Evolutionary conservation across 768 basidiomycete genomes (phyloP).

Genomic region (Galerina marginata): DNA sequence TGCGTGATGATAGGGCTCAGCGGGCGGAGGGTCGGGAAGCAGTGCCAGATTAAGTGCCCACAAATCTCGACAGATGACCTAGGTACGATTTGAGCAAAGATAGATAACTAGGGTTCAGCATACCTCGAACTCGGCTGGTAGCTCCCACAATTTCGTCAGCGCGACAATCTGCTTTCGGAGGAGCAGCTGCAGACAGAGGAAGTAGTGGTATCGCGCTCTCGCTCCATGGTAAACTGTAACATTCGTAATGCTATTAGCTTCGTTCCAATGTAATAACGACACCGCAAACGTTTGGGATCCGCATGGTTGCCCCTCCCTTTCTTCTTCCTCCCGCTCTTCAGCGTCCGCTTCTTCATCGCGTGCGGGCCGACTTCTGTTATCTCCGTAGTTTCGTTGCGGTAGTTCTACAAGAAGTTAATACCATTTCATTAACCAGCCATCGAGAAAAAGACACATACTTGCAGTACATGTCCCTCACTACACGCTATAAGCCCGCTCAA

Average conservation of each 20-base stretch:
- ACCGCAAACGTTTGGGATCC: conserved; percentile 60
- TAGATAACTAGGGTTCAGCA: conserved; percentile 1
- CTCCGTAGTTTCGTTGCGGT: conserved; percentile 80
- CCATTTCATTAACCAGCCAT: neutral
- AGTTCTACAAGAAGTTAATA: conserved; percentile 55
- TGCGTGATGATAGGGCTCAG: conserved; percentile 62
- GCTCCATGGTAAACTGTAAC: conserved; percentile 81
- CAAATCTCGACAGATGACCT: conserved; percentile 80
- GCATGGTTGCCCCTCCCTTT: conserved; percentile 54
- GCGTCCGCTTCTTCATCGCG: conserved; percentile 64
- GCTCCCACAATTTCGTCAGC: conserved; percentile 66
- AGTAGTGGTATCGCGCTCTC: conserved; percentile 78
- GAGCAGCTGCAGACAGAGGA: conserved; percentile 84
- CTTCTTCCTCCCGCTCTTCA: conserved; percentile 63
- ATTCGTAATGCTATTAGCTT: neutral
- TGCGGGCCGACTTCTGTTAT: conserved; percentile 68
- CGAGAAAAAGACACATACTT: conserved; percentile 52
- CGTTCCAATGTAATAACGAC: neutral
- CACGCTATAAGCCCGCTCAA: conserved; percentile 83
- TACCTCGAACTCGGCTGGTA: conserved; percentile 85
- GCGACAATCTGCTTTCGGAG: conserved; percentile 75
- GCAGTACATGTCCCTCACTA: conserved; percentile 90
- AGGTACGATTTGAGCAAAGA: neutral
- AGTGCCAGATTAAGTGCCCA: conserved; percentile 79
- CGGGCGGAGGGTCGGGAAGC: conserved; percentile 60